Conservation (phyloP, 345 rosid genomes). For the Carallia pectinifolia region DNA sequence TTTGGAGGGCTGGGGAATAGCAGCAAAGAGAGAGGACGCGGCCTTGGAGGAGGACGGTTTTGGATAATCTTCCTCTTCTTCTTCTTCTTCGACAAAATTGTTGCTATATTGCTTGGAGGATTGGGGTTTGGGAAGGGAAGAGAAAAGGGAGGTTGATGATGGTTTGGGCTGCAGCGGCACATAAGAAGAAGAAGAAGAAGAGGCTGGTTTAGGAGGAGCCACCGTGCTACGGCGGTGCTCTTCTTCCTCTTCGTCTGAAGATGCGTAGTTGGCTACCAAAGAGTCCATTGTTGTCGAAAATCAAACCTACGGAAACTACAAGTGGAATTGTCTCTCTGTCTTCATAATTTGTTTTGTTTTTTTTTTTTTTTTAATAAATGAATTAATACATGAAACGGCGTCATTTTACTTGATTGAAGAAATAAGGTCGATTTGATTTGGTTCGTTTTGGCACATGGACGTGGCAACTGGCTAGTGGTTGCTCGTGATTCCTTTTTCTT, state of each 20-base stretch:
- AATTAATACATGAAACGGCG: too few species aligned
- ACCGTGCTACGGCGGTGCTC: conserved; percentile 4
- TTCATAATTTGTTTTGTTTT: too few species aligned
- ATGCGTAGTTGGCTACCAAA: conserved; percentile 75
- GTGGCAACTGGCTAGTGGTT: too few species aligned
- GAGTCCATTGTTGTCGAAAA: conserved; percentile 52
- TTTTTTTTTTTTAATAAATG: too few species aligned
- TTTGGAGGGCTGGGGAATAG: conserved; percentile 47
- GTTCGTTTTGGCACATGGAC: too few species aligned
- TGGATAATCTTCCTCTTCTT: conserved; percentile 19
- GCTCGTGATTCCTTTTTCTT: too few species aligned
- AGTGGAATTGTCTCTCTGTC: too few species aligned
- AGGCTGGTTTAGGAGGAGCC: conserved; percentile 6
- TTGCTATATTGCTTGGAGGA: conserved; percentile 19
- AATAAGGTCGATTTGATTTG: too few species aligned
- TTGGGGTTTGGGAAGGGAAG: conserved; percentile 51
- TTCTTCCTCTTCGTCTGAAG: conserved; percentile 79
- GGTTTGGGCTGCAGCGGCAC: conserved; percentile 19
- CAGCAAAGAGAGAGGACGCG: too few species aligned
- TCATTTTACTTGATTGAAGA: too few species aligned
- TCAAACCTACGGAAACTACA: too few species aligned
- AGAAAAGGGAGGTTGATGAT: conserved; percentile 39
- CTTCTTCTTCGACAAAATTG: not conserved
- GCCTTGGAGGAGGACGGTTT: not conserved
- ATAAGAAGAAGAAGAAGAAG: conserved; percentile 5